phyloP scores from a whole-genome alignment of 176 grass and related monocot species.

The Miscanthus lutarioriparius region DNA sequence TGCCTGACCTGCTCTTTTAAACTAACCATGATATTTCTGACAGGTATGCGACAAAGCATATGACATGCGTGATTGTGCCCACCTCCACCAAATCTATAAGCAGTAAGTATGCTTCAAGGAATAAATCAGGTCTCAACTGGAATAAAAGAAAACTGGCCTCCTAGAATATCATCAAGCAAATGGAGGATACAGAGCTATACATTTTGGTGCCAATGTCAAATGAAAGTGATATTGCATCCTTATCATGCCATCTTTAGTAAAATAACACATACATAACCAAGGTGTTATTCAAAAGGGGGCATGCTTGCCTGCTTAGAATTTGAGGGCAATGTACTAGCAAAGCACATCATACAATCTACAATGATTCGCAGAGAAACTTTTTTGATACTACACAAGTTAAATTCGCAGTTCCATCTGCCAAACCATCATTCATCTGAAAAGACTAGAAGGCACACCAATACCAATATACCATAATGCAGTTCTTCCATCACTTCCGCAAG shows the following conservation, averaged over 20 bases:
- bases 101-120: background rate
- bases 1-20: background rate
- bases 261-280: background rate
- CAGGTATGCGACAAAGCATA: background rate
- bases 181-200: background rate
- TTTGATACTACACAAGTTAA: background rate
- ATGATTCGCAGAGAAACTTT: background rate
- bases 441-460: background rate
- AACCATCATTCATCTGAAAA: background rate
- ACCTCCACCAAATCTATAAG: conserved; percentile 18
- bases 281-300: background rate
- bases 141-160: background rate
- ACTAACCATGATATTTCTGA: conserved; percentile 22
- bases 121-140: background rate
- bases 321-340: background rate
- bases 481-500: background rate
- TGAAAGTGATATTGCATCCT: background rate
- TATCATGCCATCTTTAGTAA: conserved; percentile 5
- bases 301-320: background rate
- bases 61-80: background rate
- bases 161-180: conserved; percentile 19
- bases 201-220: background rate
- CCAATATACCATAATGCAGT: background rate
- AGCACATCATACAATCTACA: background rate
- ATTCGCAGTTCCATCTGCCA: background rate